A percentile compares a stretch with the other conserved stretches of the same genome.
Evolutionary conservation across 2,329 filamentous ascomycete species (phyloP).

Genomic region (Fonsecaea pugnacius): DNA sequence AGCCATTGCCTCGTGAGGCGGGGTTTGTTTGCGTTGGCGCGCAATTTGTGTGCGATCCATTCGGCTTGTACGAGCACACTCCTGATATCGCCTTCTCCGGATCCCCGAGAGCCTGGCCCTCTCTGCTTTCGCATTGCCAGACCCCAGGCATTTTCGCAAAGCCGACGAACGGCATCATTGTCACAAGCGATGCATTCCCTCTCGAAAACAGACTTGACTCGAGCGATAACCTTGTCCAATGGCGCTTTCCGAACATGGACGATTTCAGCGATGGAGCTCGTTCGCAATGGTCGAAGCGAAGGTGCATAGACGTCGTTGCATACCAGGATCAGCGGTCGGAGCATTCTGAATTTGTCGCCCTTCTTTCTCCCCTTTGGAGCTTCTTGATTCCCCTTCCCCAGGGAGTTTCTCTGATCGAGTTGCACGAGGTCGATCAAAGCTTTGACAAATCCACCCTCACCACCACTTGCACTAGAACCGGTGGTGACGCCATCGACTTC

Average conservation of each 20-base stretch:
- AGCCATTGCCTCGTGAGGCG: constrained; percentile 64
- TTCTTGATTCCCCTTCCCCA: constrained; percentile 30
- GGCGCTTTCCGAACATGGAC: constrained; percentile 89
- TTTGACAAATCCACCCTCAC: constrained; percentile 94
- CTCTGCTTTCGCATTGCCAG: constrained; percentile 62
- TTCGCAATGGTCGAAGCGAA: constrained; percentile 81
- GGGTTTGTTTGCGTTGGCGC: constrained; percentile 43
- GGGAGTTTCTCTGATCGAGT: constrained; percentile 80
- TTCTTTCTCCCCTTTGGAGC: constrained; percentile 59
- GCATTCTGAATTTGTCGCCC: constrained; percentile 81
- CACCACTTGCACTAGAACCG: constrained; percentile 71
- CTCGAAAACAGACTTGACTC: constrained; percentile 82
- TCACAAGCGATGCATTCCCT: constrained; percentile 89
- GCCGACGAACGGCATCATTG: constrained; percentile 78
- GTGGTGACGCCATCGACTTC: constrained; percentile 94
- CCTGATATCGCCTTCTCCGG: constrained; percentile 62
- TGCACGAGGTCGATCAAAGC: constrained; percentile 88
- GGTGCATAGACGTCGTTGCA: constrained; percentile 98
- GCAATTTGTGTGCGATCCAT: constrained; percentile 66
- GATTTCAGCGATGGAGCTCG: constrained; percentile 82
- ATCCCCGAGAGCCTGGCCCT: constrained; percentile 49
- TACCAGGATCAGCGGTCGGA: constrained; percentile 87
- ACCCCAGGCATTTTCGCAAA: constrained; percentile 70
- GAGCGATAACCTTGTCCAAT: constrained; percentile 79
- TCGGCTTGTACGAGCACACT: constrained; percentile 68